Percentiles rank a stretch among this genome's conserved stretches.
phyloP scores from a whole-genome alignment of 768 basidiomycete species.

The Pisolithus tinctorius region DNA sequence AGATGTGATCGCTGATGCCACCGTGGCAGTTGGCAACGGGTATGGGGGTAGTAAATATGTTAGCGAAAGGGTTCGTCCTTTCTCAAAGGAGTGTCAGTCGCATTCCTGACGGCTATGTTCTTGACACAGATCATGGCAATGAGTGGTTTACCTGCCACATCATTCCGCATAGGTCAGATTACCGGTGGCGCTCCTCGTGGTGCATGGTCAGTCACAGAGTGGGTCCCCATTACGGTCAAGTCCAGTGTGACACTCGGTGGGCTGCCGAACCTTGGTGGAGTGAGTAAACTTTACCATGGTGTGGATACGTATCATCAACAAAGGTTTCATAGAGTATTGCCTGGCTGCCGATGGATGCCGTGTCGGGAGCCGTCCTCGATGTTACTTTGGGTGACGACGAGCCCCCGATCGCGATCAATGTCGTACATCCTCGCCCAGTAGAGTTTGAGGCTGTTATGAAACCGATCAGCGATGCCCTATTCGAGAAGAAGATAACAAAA shows the following conservation, averaged over 20 bases:
- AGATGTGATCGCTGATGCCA: constrained; percentile 19
- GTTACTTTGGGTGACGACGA: constrained; percentile 18
- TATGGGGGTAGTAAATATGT: constrained; percentile 32
- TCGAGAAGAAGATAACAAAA: constrained; percentile 6
- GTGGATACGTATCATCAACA: neutral
- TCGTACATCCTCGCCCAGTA: constrained; percentile 30
- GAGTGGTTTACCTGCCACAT: constrained; percentile 26
- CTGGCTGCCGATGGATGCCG: constrained; percentile 26
- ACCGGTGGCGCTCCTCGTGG: constrained; percentile 28
- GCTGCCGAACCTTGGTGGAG: constrained; percentile 26
- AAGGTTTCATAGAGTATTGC: constrained; percentile 12
- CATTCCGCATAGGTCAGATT: constrained; percentile 33
- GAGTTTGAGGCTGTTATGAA: constrained; percentile 19
- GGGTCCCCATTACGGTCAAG: constrained; percentile 32
- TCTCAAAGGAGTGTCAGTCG: neutral
- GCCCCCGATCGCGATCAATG: constrained; percentile 19
- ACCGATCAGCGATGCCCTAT: constrained; percentile 14
- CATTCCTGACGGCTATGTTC: neutral
- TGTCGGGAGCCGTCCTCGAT: constrained; percentile 22
- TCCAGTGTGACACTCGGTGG: constrained; percentile 25
- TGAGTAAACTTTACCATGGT: constrained; percentile 6
- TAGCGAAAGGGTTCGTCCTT: constrained; percentile 17
- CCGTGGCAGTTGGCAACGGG: constrained; percentile 26
- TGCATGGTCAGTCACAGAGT: constrained; percentile 31
- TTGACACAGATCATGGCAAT: constrained; percentile 22